Base-by-base conservation (phyloP, 352 stramenopile species). In the Pythium periplocum region DNA sequence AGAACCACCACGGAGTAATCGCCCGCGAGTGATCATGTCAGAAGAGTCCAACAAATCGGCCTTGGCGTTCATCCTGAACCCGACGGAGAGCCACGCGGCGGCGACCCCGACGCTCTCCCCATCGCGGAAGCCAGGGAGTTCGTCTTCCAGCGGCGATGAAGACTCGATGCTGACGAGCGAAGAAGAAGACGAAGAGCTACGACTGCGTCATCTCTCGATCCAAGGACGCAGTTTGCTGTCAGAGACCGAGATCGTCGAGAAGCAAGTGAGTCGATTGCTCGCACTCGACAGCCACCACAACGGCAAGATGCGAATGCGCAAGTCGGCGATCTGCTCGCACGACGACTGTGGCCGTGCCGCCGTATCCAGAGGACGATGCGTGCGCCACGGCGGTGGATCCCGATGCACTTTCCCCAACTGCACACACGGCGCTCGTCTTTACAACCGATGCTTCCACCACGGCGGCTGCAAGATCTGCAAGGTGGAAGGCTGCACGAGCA, bases 1-100 rank as follows among this genome's bases (percentile, higher is more conserved):
- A 52, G n/a, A n/a, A 43, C 32, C 47, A 52, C 33, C 33, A n/a
- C 31, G 6, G 10, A 17, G 11, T 34, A 34, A 53, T 32, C 6
- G 2, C 12, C 34, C n/a, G 6, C 45, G 6, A 51, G 45, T 8
- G 8, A 30, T 51, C 45, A 36, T 26, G 17, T 26, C 17, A 11
- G 63, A 81, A 45, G 68, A 87, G 49, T 62, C 68, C 46, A 70
- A 70, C 65, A 88, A 88, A 55, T 61, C 68, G 33, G 71, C 75
- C 48, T 55, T 89, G 31, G 76, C 78, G 36, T 89, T 86, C 72
- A 89, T 89, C 55, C 65, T 89, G 39, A 89, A 87, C 66, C 78
- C 78, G 35, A 72, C 69, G 11, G 45, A 45, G 0, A 31, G 34
- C 26, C 7, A 4, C 26, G 37, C 48, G 35, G 12, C 47, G 37